phyloP scores from a whole-genome alignment of 140 eudicot species.

The Anethum foeniculum region DNA sequence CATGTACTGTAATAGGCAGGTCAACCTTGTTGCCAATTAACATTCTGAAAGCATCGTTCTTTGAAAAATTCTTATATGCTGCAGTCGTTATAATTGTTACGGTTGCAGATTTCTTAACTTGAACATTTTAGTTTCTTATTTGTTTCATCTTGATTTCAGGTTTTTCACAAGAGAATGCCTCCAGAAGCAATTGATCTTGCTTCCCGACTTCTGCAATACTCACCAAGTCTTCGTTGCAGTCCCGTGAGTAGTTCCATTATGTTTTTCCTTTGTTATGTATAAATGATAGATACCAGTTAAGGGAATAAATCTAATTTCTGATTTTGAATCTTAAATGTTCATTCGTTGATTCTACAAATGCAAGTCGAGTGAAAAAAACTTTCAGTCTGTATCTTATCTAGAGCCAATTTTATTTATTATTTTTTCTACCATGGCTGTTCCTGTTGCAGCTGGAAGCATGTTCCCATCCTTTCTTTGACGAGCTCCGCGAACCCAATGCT shows the following conservation, averaged over 20 bases:
- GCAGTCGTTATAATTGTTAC: too few relatives aligned
- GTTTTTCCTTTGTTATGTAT: neutral
- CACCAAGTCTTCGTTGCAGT: constrained; percentile 94
- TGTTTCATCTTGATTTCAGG: constrained; percentile 30
- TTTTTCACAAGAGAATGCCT: constrained; percentile 91
- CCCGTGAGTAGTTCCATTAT: constrained; percentile 66
- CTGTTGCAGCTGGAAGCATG: constrained; percentile 79
- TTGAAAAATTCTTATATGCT: neutral
- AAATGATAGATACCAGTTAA: neutral
- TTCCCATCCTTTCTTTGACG: constrained; percentile 95
- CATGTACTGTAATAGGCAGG: neutral
- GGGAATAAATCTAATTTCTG: neutral
- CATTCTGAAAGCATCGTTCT: neutral
- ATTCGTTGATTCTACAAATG: neutral
- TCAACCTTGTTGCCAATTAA: neutral
- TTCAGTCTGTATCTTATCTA: neutral
- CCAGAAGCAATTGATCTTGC: constrained; percentile 96
- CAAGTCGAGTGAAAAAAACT: neutral
- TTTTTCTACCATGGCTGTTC: neutral
- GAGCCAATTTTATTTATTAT: neutral
- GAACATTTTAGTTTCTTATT: neutral
- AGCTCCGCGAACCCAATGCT: constrained; percentile 79
- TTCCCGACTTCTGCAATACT: constrained; percentile 82
- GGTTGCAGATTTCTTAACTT: neutral
- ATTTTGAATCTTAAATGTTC: neutral